Evolutionary conservation across 2,329 filamentous ascomycete species (phyloP), one percentile per base, ranked within the genome.

Genomic region (Colletotrichum trifolii): DNA sequence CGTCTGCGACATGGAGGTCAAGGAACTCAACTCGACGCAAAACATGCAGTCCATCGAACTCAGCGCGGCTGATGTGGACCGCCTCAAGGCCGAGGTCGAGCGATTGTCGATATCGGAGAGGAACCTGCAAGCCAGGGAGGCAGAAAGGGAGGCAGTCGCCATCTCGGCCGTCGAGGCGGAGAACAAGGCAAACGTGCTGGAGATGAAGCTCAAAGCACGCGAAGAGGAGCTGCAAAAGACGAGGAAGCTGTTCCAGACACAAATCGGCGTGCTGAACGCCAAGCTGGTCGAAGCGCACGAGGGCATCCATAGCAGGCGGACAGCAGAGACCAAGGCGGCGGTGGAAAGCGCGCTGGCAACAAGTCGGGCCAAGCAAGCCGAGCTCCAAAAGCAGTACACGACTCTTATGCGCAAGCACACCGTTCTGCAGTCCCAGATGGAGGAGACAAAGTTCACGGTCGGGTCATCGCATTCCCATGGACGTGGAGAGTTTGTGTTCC

Each of bases 1-100:
- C 5, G 82, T 95, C 0, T 87, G 90, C 42, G 86, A 88, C 38
- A 87, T 86, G 1, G 92, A 96, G 75, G 87, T 89, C 6, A 87
- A 88, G 64, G 90, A 92, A 71, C 76, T 91, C 38, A 83, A 83
- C 58, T 83, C 85, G 61, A 83, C 87, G 65, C 89, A 93, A 71
- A 86, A 87, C 60, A 80, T 90, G 69, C 84, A 89, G 70, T 85
- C 87, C 10, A 83, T 89, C 39, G 85, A 91, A 71, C 82, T 85
- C 13, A 85, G 87, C 55, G 79, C 86, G 3, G 82, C 84, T 53
- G 88, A 92, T 69, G 77, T 91, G 50, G 84, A 88, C 64, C 79
- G 82, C 39, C 78, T 93, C 13, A 85, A 84, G 62, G 78, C 78
- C 1, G 86, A 91, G 69, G 83, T 91, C 2, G 80, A 84, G 25